Evolutionary conservation across 2,329 filamentous ascomycete species (phyloP), one percentile per base, ranked within the genome.

Genomic region (Ambrosiella xylebori): DNA sequence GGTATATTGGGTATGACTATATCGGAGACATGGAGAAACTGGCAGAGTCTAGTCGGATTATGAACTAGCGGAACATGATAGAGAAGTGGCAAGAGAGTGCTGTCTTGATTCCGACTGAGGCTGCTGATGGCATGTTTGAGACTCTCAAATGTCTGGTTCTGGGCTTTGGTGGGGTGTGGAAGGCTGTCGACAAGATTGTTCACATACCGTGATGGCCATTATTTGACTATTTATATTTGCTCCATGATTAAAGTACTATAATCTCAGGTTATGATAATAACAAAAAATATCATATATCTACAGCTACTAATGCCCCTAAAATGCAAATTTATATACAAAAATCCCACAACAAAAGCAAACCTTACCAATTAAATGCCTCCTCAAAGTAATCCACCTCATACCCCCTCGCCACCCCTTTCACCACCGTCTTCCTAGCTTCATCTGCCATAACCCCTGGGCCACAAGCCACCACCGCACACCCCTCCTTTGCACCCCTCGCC

Each of bases 41-140:
- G 85, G 75, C 76, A 1, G 80, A 79, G 59, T 88, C 89, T 64
- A 76, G 79, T 0, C 83, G 82, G 65, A 84, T 90, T 39, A 76
- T 80, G 58, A 81, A 85, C 68, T 91, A 86, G 87, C 91, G 86
- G 86, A 73, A 72, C 59, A 84, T 90, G 81, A 90, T 86, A 54
- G 86, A 91, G 68, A 73, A 74, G 12, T 87, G 82, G 74, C 86
- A 90, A 70, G 82, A 81, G 68, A 36, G 44, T 17, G n/a, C 38
- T 54, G 37, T 19, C 15, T 6, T 15, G 36, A 37, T 12, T 41
- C 13, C 3, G 7, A 19, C 19, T 9, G 19, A 38, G 50, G 9
- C 50, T 2, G 9, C 50, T 15, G n/a, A 13, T 7, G 8, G 35
- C 5, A 5, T 3, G n/a, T n/a, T 4, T 50, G 9, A 17, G 7